phyloP scores from a whole-genome alignment of 768 basidiomycete species.

The Panaeolus cyanescens region DNA sequence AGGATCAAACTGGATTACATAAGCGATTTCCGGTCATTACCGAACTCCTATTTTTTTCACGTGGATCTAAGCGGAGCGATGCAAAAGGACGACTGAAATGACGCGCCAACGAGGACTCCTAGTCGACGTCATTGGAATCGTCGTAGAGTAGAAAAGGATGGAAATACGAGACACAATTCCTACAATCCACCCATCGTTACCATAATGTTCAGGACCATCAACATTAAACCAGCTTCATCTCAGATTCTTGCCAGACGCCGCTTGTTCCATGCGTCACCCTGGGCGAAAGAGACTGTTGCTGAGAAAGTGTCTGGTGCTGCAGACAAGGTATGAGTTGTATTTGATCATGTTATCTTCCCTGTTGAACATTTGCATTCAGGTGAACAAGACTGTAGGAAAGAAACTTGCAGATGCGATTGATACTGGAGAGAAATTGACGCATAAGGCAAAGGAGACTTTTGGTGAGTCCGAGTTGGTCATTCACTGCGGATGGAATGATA shows the following conservation, averaged over 20 bases:
- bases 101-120: neutral
- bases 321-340: conserved; percentile 33
- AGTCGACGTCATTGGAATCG: conserved; percentile 15
- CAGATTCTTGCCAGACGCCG: conserved; percentile 16
- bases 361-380: conserved; percentile 25
- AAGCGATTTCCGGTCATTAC: conserved; percentile 14
- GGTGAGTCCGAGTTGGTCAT: conserved; percentile 25
- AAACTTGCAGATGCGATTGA: conserved; percentile 49
- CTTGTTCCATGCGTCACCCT: conserved; percentile 35
- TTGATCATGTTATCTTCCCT: neutral
- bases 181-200: neutral
- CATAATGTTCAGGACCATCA: neutral
- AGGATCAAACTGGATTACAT: conserved; percentile 10
- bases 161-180: neutral
- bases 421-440: conserved; percentile 42
- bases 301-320: conserved; percentile 49
- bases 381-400: conserved; percentile 46
- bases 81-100: neutral
- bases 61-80: too few relatives aligned
- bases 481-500: neutral
- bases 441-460: conserved; percentile 42
- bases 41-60: conserved; percentile 19
- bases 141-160: conserved; percentile 7
- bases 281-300: conserved; percentile 37
- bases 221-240: conserved; percentile 3